Percentiles rank a stretch among this genome's conserved stretches.
phyloP scores from a whole-genome alignment of 352 stramenopile genomes.

The Pythium periplocum region DNA sequence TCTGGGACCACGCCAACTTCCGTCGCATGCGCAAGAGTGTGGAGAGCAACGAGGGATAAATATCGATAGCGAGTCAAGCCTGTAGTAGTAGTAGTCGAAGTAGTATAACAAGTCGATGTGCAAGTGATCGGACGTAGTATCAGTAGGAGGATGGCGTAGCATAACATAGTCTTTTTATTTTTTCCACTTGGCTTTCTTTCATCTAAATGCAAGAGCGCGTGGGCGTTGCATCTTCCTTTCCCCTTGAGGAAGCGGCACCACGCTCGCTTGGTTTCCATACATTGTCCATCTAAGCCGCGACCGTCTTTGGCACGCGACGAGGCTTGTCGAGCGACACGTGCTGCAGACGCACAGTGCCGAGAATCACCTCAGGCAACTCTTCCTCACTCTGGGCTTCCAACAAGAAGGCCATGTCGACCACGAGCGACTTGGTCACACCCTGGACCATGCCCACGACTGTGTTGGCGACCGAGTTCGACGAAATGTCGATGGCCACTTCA shows the following conservation, averaged over 20 bases:
- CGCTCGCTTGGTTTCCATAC: no score
- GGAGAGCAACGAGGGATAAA: no score
- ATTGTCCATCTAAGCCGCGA: constrained; percentile 3
- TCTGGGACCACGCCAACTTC: constrained; percentile 83
- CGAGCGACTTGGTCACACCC: constrained; percentile 84
- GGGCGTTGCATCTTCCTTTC: no score
- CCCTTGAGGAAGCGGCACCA: no score
- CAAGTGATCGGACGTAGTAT: no score
- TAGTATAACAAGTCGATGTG: constrained; percentile 1
- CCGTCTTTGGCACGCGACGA: constrained; percentile 33
- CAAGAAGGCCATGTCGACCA: constrained; percentile 88
- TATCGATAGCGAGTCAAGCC: no score
- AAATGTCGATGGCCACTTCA: constrained; percentile 95
- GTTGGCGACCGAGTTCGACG: constrained; percentile 89
- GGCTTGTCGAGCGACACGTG: constrained; percentile 81
- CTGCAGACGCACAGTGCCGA: constrained; percentile 77
- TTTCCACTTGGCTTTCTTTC: no score
- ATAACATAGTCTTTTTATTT: no score
- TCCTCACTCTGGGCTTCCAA: constrained; percentile 82
- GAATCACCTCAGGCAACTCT: constrained; percentile 80
- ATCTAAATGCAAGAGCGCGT: no score
- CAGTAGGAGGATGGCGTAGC: no score
- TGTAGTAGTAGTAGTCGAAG: not conserved
- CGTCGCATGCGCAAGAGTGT: no score
- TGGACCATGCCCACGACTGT: constrained; percentile 87